Evolutionary conservation across 257 asterid genomes (phyloP).

Genomic region (Solanum appendiculatum): DNA sequence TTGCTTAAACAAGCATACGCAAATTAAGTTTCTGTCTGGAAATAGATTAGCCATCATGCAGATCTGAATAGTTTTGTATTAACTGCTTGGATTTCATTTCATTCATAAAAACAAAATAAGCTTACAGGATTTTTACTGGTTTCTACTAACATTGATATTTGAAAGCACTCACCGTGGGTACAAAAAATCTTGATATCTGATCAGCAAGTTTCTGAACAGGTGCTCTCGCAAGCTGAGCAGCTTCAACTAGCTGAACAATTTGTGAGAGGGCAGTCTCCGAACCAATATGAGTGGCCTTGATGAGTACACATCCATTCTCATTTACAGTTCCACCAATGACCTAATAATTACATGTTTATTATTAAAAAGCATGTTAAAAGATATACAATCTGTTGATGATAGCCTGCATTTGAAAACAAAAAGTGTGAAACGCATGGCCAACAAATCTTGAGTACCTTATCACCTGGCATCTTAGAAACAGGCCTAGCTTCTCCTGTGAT

Average conservation of each 20-base stretch:
- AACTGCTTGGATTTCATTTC: neutral
- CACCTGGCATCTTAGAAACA: constrained; percentile 78
- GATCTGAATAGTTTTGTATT: neutral
- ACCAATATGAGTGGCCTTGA: constrained; percentile 95
- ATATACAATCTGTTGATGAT: neutral
- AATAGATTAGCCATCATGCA: neutral
- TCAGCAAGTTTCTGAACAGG: constrained; percentile 99
- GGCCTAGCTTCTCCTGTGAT: constrained; percentile 93
- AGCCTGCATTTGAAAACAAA: neutral
- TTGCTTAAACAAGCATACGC: neutral
- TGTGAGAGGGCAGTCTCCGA: constrained; percentile 96
- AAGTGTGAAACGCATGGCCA: neutral
- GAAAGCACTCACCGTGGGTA: constrained; percentile 77
- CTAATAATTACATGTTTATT: constrained; percentile 23
- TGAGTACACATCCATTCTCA: constrained; percentile 74
- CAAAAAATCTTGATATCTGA: constrained; percentile 81
- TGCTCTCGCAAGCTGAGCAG: constrained; percentile 99
- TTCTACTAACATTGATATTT: neutral
- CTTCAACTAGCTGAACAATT: constrained; percentile 95
- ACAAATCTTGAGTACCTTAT: constrained; percentile 48
- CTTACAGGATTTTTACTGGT: neutral
- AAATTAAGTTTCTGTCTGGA: neutral
- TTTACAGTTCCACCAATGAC: constrained; percentile 97
- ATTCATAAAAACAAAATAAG: neutral
- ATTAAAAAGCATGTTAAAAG: neutral